Conservation (phyloP, 2,329 filamentous ascomycete genomes). For the Cercospora nicotianae region DNA sequence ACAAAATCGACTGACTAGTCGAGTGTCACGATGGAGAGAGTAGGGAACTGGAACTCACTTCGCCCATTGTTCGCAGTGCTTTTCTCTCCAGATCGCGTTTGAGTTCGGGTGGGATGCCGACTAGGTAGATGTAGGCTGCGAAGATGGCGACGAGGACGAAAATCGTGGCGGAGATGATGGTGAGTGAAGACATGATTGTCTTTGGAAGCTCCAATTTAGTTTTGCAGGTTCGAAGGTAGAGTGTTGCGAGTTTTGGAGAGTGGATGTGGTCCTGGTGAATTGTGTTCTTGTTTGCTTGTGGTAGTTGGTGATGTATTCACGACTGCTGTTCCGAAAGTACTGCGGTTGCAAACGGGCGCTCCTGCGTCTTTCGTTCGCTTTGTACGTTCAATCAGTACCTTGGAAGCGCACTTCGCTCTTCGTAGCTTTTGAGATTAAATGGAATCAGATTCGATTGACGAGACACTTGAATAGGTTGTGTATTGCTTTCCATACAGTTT, state of each 20-base stretch:
- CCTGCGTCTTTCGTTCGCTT: too few species aligned
- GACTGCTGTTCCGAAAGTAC: background rate
- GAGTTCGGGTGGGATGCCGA: constrained; percentile 50
- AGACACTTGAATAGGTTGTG: background rate
- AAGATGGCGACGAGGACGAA: constrained; percentile 41
- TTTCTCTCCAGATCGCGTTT: constrained; percentile 50
- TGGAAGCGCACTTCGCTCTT: background rate
- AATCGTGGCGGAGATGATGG: constrained; percentile 31
- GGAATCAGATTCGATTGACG: background rate
- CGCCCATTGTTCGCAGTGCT: constrained; percentile 54
- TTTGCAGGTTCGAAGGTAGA: background rate
- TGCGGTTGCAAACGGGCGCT: background rate
- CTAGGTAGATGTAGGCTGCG: constrained; percentile 47
- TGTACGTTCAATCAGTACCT: too few species aligned
- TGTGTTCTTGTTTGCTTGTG: background rate
- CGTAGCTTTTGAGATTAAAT: background rate
- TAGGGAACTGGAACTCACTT: constrained; percentile 26
- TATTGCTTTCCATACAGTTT: background rate
- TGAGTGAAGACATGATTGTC: constrained; percentile 28
- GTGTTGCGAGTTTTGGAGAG: background rate
- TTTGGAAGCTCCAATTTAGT: background rate
- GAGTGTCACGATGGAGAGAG: too few species aligned
- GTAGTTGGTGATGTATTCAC: background rate
- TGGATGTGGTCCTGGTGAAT: background rate
- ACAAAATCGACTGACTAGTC: too few species aligned